Base-by-base conservation (phyloP, 140 eudicot genomes). In the Cichorium intybus region DNA sequence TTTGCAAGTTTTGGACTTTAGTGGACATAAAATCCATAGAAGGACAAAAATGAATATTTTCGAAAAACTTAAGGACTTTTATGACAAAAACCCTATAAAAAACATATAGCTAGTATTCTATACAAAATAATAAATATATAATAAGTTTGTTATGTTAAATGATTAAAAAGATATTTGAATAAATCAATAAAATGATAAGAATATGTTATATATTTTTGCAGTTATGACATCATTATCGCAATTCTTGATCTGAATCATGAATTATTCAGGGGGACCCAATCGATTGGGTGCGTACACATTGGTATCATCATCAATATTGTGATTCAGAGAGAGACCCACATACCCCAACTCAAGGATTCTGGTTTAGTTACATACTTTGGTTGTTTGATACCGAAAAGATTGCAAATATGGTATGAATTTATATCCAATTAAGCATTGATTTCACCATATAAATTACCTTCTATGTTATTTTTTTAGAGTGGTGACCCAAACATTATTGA, bases 311-410 rank as follows among this genome's bases (percentile, higher is more conserved):
- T 26, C 68, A 58, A 35, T 66, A 48, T 6, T 8, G 17, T 17
- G 75, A 74, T 59, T 7, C 57, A 15, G 79, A 74, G 31, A 74
- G 9, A 28, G 80, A 67, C 27, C 80, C 80, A 21, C 80, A 75
- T 67, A 75, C 23, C 45, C 80, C 70, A 10, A 51, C 23, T 20
- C 53, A 60, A 28, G 80, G 75, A 28, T 75, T 75, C 3, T 75
- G 80, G 80, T 68, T 35, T 60, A 75, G 80, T 60, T 56, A 67
- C 26, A 9, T 75, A 7, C 27, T 12, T 37, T 75, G 80, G 80
- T 26, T 75, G 64, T 31, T 75, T 60, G 75, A 75, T 61, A 59
- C 56, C 15, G 37, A 60, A 1, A 49, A 50, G 20, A 12, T 22
- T 60, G 27, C 31, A 10, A 28, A 60, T 3, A 37, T 4, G 75